Percentiles rank a stretch among this genome's conserved stretches.
Conservation (phyloP, 2,329 filamentous ascomycete genomes). For the Colletotrichum sp. region DNA sequence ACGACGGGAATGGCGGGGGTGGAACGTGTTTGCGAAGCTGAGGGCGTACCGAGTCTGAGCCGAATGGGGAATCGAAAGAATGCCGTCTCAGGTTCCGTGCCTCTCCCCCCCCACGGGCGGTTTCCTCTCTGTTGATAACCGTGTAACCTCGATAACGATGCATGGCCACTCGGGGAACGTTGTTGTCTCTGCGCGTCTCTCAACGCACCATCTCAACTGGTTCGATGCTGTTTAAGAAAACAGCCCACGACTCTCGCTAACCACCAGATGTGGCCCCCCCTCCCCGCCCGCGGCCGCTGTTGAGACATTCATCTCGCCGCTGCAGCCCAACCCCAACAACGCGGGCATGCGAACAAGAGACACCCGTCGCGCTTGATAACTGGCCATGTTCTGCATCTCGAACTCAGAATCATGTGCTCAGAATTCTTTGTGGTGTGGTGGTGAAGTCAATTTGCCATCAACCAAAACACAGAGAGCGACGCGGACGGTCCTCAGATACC, state of each 20-base stretch:
- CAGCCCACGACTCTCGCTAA: not conserved
- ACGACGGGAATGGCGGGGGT: conserved; percentile 13
- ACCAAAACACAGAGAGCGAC: too few relatives aligned
- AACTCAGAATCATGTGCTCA: not conserved
- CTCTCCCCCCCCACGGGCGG: not conserved
- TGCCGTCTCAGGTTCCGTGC: not conserved
- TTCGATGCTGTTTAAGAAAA: not conserved
- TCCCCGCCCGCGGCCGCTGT: not conserved
- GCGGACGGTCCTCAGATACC: too few relatives aligned
- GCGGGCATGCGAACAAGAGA: not conserved
- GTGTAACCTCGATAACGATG: not conserved
- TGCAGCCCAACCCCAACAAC: conserved; percentile 12
- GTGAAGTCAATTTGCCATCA: not conserved
- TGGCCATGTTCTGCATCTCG: not conserved
- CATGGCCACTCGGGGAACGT: not conserved
- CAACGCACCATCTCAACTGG: not conserved
- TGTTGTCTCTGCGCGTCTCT: not conserved
- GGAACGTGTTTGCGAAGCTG: not conserved
- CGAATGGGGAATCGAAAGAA: not conserved
- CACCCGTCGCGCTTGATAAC: not conserved
- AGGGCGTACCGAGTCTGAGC: not conserved
- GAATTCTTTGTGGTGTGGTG: not conserved
- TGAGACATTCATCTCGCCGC: conserved; percentile 13
- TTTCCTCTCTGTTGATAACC: not conserved
- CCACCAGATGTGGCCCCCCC: not conserved